These are phyloP conservation scores for Talaromyces thailandensis DNA, from an alignment of 495 filamentous ascomycete genomes.

Conservation along the genomic window DNA sequence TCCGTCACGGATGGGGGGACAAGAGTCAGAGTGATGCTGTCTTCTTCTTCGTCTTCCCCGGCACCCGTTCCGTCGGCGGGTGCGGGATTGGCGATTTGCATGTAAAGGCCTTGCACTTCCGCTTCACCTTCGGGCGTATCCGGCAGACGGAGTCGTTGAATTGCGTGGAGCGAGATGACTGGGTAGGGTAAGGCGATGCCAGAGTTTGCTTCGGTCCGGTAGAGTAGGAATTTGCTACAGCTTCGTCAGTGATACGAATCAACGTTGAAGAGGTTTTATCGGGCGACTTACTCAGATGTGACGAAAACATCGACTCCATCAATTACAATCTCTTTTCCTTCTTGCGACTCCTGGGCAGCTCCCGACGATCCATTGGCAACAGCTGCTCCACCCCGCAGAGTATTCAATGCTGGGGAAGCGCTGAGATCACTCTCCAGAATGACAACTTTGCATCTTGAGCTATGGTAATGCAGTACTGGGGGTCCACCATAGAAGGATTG, in stretches of 20 bases:
- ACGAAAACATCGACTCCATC: conserved; percentile 64
- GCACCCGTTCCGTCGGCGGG: conserved; percentile 19
- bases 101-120: conserved; percentile 60
- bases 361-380: conserved; percentile 11
- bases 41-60: conserved; percentile 59
- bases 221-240: conserved; percentile 63
- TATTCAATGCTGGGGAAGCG: conserved; percentile 19
- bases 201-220: conserved; percentile 44
- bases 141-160: conserved; percentile 51
- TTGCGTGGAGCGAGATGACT: conserved; percentile 78
- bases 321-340: conserved; percentile 32
- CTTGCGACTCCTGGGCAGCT: conserved; percentile 4
- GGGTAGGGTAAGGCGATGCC: conserved; percentile 84
- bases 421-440: conserved; percentile 35
- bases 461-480: conserved; percentile 72
- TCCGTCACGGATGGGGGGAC: conserved; percentile 38
- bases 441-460: conserved; percentile 49
- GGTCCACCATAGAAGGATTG: conserved; percentile 70
- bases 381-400: conserved; percentile 16
- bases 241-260: background rate
- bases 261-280: background rate
- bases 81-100: conserved; percentile 61
- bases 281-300: conserved; percentile 56
- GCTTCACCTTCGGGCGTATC: conserved; percentile 18
- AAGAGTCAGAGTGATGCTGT: conserved; percentile 64